Conservation (phyloP, 1,284 basidiomycete species). For the Ceraceosorus guamensis region DNA sequence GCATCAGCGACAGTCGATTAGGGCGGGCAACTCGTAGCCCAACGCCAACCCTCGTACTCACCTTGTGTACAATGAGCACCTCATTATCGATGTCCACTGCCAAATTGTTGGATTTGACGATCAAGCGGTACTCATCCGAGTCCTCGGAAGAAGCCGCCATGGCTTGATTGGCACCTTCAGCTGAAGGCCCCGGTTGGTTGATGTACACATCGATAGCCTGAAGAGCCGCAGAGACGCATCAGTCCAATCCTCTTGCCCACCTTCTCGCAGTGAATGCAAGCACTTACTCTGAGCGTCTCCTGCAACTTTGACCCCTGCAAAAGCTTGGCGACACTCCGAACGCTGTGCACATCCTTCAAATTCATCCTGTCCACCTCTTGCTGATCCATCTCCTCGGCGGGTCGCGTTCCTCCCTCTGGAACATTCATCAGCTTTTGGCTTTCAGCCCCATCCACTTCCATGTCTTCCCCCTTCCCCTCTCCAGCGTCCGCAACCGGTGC, state of each 20-base stretch:
- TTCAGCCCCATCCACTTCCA: slow-evolving; percentile 20
- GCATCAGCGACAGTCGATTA: too few relatives aligned
- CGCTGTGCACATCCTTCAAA: slow-evolving; percentile 75
- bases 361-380: slow-evolving; percentile 91
- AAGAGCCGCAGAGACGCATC: background rate
- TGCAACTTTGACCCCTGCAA: slow-evolving; percentile 74
- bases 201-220: background rate
- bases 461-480: slow-evolving; percentile 54
- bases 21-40: too few relatives aligned
- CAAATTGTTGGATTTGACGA: slow-evolving; percentile 94
- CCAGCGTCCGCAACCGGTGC: slow-evolving; percentile 52
- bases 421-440: slow-evolving; percentile 46
- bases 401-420: slow-evolving; percentile 78
- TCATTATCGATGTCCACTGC: slow-evolving; percentile 99
- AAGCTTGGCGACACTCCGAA: slow-evolving; percentile 79
- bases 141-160: too few relatives aligned
- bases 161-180: too few relatives aligned
- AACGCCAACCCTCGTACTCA: background rate
- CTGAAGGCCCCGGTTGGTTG: background rate
- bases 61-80: slow-evolving; percentile 87
- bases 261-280: too few relatives aligned
- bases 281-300: slow-evolving; percentile 69
- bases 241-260: too few relatives aligned
- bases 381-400: slow-evolving; percentile 83
- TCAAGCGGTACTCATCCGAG: slow-evolving; percentile 91